A percentile compares a stretch with the other conserved stretches of the same genome.
Conservation (phyloP, 208 protist genomes). For the Trypanosoma conorhini region DNA sequence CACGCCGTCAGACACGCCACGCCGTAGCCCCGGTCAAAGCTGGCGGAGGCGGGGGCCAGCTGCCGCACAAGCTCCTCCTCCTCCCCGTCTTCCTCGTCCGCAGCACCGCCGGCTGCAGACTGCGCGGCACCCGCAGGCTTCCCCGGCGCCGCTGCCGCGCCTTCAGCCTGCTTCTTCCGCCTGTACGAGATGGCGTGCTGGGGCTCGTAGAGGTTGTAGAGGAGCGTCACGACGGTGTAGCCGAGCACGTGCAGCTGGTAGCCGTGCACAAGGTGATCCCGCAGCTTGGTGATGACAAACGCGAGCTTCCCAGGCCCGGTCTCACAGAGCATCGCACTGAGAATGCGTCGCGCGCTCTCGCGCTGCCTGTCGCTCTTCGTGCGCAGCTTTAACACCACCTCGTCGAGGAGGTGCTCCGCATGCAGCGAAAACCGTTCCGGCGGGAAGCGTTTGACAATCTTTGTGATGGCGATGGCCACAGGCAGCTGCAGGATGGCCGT, state of each 20-base stretch:
- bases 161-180: neutral
- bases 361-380: slow-evolving; percentile 90
- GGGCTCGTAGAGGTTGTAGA: slow-evolving; percentile 89
- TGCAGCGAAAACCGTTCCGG: slow-evolving; percentile 73
- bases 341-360: slow-evolving; percentile 78
- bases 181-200: slow-evolving; percentile 40
- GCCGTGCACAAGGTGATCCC: slow-evolving; percentile 87
- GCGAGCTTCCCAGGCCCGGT: slow-evolving; percentile 79
- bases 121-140: neutral
- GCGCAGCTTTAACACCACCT: slow-evolving; percentile 78
- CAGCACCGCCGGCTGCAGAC: neutral
- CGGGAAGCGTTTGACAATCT: slow-evolving; percentile 84
- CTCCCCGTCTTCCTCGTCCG: slow-evolving; percentile 1
- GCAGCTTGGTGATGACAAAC: slow-evolving; percentile 83
- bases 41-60: slow-evolving; percentile 28
- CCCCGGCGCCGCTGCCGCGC: neutral
- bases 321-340: slow-evolving; percentile 83
- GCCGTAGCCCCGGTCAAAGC: slow-evolving; percentile 74
- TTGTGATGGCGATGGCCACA: slow-evolving; percentile 85
- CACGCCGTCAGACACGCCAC: slow-evolving; percentile 63
- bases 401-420: slow-evolving; percentile 78
- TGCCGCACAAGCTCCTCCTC: slow-evolving; percentile 50
- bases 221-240: slow-evolving; percentile 89
- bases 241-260: slow-evolving; percentile 93
- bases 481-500: slow-evolving; percentile 79